Percentiles rank a stretch among this genome's conserved stretches.
phyloP scores from a whole-genome alignment of 805 yeast genomes.

The Metschnikowia lochheadii region DNA sequence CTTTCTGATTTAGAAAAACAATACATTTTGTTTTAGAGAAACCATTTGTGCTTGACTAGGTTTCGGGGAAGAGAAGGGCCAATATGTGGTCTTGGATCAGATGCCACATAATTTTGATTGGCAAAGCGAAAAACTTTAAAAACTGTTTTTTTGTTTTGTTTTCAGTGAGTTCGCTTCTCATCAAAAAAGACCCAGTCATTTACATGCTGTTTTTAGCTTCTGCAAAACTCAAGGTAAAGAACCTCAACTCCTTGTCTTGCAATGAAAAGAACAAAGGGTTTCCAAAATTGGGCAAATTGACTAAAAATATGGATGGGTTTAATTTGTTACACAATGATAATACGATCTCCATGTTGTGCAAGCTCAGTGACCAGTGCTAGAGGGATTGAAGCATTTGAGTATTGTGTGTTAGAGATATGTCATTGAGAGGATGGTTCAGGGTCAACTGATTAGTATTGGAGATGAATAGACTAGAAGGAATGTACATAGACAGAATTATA shows the following conservation, averaged over 20 bases:
- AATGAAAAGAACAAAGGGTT: slow-evolving; percentile 25
- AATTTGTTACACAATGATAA: slow-evolving; percentile 25
- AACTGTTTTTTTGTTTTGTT: slow-evolving; percentile 28
- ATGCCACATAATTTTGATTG: slow-evolving; percentile 27
- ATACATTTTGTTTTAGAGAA: background rate
- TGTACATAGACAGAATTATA: no score
- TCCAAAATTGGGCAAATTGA: slow-evolving; percentile 21
- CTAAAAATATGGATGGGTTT: slow-evolving; percentile 30
- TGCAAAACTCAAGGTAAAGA: slow-evolving; percentile 23
- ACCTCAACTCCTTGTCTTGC: slow-evolving; percentile 30
- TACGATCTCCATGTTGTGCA: slow-evolving; percentile 25
- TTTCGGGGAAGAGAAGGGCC: slow-evolving; percentile 15
- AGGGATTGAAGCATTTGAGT: no score
- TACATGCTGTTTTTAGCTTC: slow-evolving; percentile 19
- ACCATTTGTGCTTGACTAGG: slow-evolving; percentile 11
- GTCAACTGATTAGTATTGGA: no score
- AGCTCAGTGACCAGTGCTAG: slow-evolving; percentile 17
- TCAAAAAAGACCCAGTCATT: slow-evolving; percentile 19
- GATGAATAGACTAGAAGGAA: no score
- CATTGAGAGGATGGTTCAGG: no score
- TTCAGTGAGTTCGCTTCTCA: slow-evolving; percentile 26
- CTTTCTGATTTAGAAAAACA: slow-evolving; percentile 8
- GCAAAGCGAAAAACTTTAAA: slow-evolving; percentile 31
- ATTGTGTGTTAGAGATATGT: no score
- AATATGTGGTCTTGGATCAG: slow-evolving; percentile 16